Evolutionary conservation across 176 grass and related monocot genomes (phyloP).

Genomic region (Eragrostis nindensis): DNA sequence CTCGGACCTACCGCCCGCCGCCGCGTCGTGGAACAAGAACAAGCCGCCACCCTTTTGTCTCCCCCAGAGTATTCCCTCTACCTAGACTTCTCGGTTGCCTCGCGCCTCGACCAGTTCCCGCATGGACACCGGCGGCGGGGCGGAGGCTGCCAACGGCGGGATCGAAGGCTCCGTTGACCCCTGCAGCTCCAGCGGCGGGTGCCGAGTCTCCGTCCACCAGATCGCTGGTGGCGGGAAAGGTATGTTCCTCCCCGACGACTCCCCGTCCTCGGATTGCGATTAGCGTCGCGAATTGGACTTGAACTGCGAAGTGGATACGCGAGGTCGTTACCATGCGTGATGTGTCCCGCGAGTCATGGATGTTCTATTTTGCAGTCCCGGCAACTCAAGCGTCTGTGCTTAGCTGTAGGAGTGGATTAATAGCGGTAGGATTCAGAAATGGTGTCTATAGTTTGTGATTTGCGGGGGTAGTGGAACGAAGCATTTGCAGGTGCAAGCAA

Average conservation of each 20-base stretch:
- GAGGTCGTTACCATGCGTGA: background rate
- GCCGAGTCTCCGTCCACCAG: conserved; percentile 65
- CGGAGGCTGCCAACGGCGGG: conserved; percentile 46
- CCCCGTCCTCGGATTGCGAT: background rate
- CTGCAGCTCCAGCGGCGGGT: conserved; percentile 57
- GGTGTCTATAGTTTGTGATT: background rate
- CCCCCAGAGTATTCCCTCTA: conserved; percentile 1
- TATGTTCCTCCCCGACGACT: background rate
- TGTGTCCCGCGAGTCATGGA: background rate
- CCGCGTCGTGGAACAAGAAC: conserved; percentile 31
- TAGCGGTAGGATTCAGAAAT: conserved; percentile 4
- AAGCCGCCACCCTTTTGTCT: conserved; percentile 13
- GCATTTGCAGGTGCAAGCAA: background rate
- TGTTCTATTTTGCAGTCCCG: background rate
- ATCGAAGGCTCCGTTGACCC: conserved; percentile 54
- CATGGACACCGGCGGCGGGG: conserved; percentile 45
- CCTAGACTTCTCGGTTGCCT: background rate
- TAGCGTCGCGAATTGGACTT: background rate
- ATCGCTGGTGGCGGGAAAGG: conserved; percentile 87
- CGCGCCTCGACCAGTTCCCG: background rate
- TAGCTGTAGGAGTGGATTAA: background rate
- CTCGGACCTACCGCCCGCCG: conserved; percentile 11
- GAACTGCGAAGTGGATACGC: background rate
- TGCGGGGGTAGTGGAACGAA: background rate
- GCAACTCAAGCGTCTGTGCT: background rate